Percentiles rank a stretch among this genome's conserved stretches.
These are phyloP conservation scores for Metschnikowia corniflorae DNA, from an alignment of 805 yeast species.

Conservation along the genomic window DNA sequence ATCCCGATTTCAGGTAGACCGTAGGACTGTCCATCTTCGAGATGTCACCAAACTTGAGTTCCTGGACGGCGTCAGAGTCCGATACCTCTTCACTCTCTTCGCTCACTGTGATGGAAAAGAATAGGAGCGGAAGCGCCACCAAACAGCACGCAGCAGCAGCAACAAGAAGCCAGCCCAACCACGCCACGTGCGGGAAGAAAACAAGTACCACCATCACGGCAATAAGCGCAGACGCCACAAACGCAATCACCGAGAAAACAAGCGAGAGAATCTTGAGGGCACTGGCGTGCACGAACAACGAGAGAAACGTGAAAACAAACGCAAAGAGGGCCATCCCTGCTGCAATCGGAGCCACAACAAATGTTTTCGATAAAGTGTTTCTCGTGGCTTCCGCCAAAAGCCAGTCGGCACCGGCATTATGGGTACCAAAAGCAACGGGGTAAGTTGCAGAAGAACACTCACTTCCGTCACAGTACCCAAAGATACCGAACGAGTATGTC, in stretches of 20 bases:
- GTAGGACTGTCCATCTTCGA: conserved; percentile 8
- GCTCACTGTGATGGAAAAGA: conserved; percentile 31
- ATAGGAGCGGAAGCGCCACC: conserved; percentile 47
- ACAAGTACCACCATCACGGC: conserved; percentile 54
- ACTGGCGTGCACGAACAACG: conserved; percentile 25
- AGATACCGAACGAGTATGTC: conserved; percentile 52
- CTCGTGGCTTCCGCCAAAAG: conserved; percentile 43
- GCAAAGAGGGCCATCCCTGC: conserved; percentile 54
- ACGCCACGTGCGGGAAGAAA: conserved; percentile 61
- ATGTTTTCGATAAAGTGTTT: conserved; percentile 48
- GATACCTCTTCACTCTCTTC: conserved; percentile 17
- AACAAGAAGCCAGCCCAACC: conserved; percentile 72
- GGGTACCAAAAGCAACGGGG: conserved; percentile 39
- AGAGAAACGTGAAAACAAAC: conserved; percentile 22
- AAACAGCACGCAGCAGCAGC: conserved; percentile 62
- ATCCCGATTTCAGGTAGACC: conserved; percentile 6
- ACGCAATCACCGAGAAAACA: conserved; percentile 45
- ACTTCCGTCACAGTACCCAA: conserved; percentile 55
- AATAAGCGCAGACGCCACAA: conserved; percentile 50
- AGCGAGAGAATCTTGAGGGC: conserved; percentile 37
- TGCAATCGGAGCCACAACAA: conserved; percentile 64
- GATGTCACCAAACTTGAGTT: conserved; percentile 16
- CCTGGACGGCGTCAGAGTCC: conserved; percentile 17
- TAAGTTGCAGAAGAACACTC: conserved; percentile 45
- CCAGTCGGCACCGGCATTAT: conserved; percentile 43